Base-by-base conservation (phyloP, 345 rosid genomes). In the Murraya paniculata region DNA sequence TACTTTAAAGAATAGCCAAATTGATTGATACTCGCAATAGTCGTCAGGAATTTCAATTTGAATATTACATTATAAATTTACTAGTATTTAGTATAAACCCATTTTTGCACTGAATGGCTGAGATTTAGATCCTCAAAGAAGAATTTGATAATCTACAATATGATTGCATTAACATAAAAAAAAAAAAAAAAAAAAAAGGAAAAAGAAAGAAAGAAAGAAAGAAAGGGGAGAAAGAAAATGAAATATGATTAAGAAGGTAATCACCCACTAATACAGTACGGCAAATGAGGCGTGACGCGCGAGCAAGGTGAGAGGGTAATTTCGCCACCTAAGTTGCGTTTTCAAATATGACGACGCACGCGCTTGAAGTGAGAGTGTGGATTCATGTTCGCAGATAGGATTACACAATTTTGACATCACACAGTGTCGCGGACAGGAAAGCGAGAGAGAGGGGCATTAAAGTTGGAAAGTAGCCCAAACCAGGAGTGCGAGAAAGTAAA, bases 311-410 rank as follows among this genome's bases (percentile, higher is more conserved):
- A 39, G 62, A 53, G 70, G 72, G 61, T 3, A 74, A 38, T 36
- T 68, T 25, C 64, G 69, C 48, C 45, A 33, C 31, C 16, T 22
- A 2, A 7, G 4, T 22, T 10, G 21, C 10, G 4, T 8, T 36
- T 74, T 28, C 27, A 41, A 33, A 25, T 30, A 19, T 3, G 64
- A 35, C 56, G 9, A 76, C 2, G 9, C 79, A 84, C 81, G 78
- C 84, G 80, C 82, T 50, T 1, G 2, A 5, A 18, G 16, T 6
- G 80, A 62, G 84, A 55, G 73, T 71, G 62, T 8, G 68, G 48
- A 14, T 68, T 24, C 9, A 16, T 6, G 10, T 28, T 61, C 18
- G 13, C 45, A 70, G 4, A 55, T 36, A 5, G 16, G 19, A 25
- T n/a, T 67, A 61, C 66, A 71, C 33, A 64, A 25, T 38, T 68